phyloP scores from a whole-genome alignment of 345 rosid species.

The Pistacia integerrima region DNA sequence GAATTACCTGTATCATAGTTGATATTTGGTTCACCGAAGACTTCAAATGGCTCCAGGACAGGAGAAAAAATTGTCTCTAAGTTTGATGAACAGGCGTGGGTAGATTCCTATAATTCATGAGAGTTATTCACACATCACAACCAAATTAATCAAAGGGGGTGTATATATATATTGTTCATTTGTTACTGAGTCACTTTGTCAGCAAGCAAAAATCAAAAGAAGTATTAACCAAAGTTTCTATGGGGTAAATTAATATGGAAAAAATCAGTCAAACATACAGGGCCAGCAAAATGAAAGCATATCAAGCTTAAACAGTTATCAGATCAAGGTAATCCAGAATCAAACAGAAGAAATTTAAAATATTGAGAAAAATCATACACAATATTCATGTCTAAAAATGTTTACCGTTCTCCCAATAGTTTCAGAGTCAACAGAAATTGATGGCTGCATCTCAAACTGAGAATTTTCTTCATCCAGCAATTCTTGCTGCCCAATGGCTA shows the following conservation, averaged over 20 bases:
- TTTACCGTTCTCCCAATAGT: conserved; percentile 31
- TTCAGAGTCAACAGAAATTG: conserved; percentile 27
- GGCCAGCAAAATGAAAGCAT: neutral
- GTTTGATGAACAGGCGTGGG: conserved; percentile 42
- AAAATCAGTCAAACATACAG: neutral
- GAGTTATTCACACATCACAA: neutral
- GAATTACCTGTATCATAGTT: conserved; percentile 42
- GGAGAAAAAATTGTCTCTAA: conserved; percentile 88
- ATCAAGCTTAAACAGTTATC: neutral
- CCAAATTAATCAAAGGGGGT: neutral
- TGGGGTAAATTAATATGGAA: neutral
- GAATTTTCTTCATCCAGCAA: conserved; percentile 27
- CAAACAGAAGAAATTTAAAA: neutral
- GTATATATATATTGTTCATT: neutral
- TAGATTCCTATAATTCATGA: conserved; percentile 44
- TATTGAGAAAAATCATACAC: neutral
- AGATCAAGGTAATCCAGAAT: neutral
- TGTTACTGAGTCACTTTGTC: neutral
- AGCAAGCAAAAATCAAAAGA: neutral
- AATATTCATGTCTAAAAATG: conserved; percentile 4
- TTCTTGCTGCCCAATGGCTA: conserved; percentile 18
- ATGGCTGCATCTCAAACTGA: conserved; percentile 29
- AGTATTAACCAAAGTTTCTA: neutral
- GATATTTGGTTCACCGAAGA: conserved; percentile 40
- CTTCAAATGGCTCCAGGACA: conserved; percentile 48